Evolutionary conservation across 2,329 filamentous ascomycete species (phyloP), one percentile per base, ranked within the genome.

Genomic region (Fusarium haematococcum): DNA sequence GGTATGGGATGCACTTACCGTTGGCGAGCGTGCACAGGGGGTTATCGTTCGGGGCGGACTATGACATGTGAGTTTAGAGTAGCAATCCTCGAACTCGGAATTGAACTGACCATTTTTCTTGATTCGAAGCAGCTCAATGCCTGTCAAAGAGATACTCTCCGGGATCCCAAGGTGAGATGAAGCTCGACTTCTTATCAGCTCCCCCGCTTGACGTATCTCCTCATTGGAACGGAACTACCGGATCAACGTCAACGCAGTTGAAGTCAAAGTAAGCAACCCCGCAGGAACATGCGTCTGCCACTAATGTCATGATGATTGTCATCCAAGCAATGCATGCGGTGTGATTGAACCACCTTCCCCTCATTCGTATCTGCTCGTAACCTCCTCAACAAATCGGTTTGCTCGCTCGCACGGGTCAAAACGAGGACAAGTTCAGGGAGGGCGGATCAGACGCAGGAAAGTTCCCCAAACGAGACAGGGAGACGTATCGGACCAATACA

Each of bases 11-110:
- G 16, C 0, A 6, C 18, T 23, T 54, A 71, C 72, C 72, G 14
- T 74, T 74, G 41, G 70, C 71, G 35, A 74, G 71, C 3, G 72
- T 74, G 14, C 62, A 69, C 2, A 69, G 14, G 13, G 71, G 71
- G 14, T 63, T 59, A 4, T 43, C 30, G 23, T 61, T 43, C 2
- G 39, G 25, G n/a, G 52, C 11, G 4, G 41, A 2, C 32, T 58
- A 23, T 2, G 18, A 25, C 1, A 33, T 1, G 39, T 68, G 3
- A 68, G 57, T 18, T 2, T 39, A 4, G 18, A 9, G 11, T 2
- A 6, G 1, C 20, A 27, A 11, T 3, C 5, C 5, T 1, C 2
- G 23, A 10, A 27, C 7, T 4, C 1, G 5, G 18, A 1, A 5
- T 5, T 5, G 1, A 11, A 45, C 65, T 57, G 10, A 13, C n/a